Conservation (phyloP, 108 stramenopile genomes). For the Skeletonema tropicum region DNA sequence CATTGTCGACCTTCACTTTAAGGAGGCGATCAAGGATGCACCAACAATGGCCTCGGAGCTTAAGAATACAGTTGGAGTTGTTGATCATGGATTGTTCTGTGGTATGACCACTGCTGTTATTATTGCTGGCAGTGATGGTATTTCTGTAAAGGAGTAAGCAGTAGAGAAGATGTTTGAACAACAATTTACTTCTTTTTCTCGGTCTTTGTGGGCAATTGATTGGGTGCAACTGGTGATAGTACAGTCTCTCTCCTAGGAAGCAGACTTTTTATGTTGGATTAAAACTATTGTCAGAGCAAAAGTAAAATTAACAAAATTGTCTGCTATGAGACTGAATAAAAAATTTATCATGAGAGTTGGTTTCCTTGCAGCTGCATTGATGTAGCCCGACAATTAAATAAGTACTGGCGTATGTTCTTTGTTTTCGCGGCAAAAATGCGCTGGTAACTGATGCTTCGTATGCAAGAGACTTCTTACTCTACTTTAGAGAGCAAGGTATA, state of each 20-base stretch:
- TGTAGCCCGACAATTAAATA: no score
- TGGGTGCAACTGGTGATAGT: neutral
- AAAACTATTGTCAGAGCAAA: neutral
- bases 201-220: neutral
- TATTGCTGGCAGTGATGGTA: conserved; percentile 95
- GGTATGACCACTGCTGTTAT: conserved; percentile 97
- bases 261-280: conserved; percentile 1
- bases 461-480: neutral
- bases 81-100: conserved; percentile 98
- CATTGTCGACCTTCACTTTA: conserved; percentile 98
- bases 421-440: no score
- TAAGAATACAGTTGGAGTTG: conserved; percentile 95
- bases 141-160: conserved; percentile 79
- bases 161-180: no score
- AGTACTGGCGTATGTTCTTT: no score
- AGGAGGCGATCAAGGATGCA: conserved; percentile 85
- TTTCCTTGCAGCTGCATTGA: no score
- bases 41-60: conserved; percentile 82
- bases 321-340: neutral
- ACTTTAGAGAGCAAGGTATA: neutral
- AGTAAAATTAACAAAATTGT: conserved; percentile 2
- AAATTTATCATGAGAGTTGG: no score
- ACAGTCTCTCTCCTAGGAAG: neutral
- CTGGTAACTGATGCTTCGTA: neutral
- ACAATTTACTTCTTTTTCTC: neutral